Evolutionary conservation across 805 yeast genomes (phyloP).

Genomic region (Yarrowia sp.): DNA sequence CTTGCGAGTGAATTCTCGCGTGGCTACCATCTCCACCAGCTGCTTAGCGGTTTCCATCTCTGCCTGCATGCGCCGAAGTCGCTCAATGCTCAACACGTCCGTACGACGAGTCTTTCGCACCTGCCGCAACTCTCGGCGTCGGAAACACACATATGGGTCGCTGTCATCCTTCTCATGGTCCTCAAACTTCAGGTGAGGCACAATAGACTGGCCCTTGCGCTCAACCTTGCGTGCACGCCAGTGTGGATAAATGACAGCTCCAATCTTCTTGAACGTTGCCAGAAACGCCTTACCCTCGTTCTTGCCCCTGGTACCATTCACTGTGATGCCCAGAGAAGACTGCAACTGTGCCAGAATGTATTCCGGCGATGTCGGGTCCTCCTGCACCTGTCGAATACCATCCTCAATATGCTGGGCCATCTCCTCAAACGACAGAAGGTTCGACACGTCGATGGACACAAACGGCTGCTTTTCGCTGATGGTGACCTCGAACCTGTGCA

Average conservation of each 20-base stretch:
- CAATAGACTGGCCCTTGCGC: conserved; percentile 64
- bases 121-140: conserved; percentile 92
- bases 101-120: conserved; percentile 95
- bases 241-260: conserved; percentile 67
- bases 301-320: conserved; percentile 17
- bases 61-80: conserved; percentile 65
- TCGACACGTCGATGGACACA: conserved; percentile 76
- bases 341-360: conserved; percentile 33
- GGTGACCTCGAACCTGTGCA: conserved; percentile 68
- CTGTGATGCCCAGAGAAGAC: conserved; percentile 40
- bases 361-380: conserved; percentile 47
- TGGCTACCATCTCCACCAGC: conserved; percentile 64
- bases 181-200: conserved; percentile 78
- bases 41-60: conserved; percentile 76
- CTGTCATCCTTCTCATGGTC: conserved; percentile 85
- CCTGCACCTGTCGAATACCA: conserved; percentile 47
- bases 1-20: conserved; percentile 64
- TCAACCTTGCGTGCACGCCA: conserved; percentile 74
- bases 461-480: conserved; percentile 85
- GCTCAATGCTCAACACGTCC: conserved; percentile 84
- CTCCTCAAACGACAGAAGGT: conserved; percentile 67
- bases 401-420: conserved; percentile 48
- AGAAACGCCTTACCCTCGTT: conserved; percentile 20
- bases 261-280: conserved; percentile 47
- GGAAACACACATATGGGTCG: conserved; percentile 93